Evolutionary conservation across 768 basidiomycete genomes (phyloP).

Genomic region (Daedalea quercina): DNA sequence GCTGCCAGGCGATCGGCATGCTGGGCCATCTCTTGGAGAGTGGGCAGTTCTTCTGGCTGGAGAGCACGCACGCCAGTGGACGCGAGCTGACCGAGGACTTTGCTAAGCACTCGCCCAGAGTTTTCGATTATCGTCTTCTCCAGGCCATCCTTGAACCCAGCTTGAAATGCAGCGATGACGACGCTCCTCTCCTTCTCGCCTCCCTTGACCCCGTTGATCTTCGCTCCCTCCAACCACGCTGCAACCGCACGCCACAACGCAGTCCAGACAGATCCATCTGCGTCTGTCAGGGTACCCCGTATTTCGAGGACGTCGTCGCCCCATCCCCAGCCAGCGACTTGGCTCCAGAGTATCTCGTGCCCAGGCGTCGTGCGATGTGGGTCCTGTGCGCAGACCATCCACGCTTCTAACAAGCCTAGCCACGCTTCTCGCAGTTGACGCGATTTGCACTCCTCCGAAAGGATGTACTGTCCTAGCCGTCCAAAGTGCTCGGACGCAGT

Average conservation of each 20-base stretch:
- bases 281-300: constrained; percentile 27
- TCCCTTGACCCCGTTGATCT: constrained; percentile 59
- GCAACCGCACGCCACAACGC: constrained; percentile 45
- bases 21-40: constrained; percentile 25
- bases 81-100: constrained; percentile 9
- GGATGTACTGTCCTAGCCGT: constrained; percentile 40
- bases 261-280: constrained; percentile 24
- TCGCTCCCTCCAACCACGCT: constrained; percentile 73
- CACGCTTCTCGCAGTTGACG: constrained; percentile 39
- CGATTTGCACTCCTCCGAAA: constrained; percentile 32
- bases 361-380: constrained; percentile 82
- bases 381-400: constrained; percentile 83
- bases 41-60: constrained; percentile 5
- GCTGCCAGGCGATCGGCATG: constrained; percentile 36
- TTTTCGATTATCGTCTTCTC: constrained; percentile 21
- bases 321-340: constrained; percentile 78
- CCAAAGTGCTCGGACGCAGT: constrained; percentile 53
- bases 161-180: constrained; percentile 27
- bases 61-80: constrained; percentile 2
- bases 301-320: constrained; percentile 43
- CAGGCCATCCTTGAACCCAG: constrained; percentile 32
- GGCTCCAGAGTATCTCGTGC: constrained; percentile 89
- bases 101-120: constrained; percentile 15
- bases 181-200: constrained; percentile 58
- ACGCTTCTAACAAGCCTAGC: constrained; percentile 54